A percentile compares a stretch with the other conserved stretches of the same genome.
Evolutionary conservation across 805 yeast genomes (phyloP).

Genomic region (Candida multigemmis): DNA sequence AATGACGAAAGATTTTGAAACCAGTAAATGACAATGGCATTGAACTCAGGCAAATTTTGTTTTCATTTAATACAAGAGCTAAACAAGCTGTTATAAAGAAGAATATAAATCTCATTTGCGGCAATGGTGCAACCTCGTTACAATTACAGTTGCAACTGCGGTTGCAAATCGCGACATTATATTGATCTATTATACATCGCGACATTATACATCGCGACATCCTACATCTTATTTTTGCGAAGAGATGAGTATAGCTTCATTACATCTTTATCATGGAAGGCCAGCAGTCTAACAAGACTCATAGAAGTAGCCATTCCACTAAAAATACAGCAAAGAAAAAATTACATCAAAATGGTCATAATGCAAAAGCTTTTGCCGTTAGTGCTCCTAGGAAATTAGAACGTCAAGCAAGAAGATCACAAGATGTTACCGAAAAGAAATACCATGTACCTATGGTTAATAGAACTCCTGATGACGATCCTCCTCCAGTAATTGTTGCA

Average conservation of each 20-base stretch:
- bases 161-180: not conserved
- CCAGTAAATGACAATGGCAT: slow-evolving; percentile 39
- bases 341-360: slow-evolving; percentile 73
- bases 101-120: not conserved
- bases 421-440: slow-evolving; percentile 74
- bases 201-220: not conserved
- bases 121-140: not conserved
- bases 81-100: not conserved
- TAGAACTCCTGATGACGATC: slow-evolving; percentile 93
- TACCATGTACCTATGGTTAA: slow-evolving; percentile 97
- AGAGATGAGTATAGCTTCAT: slow-evolving; percentile 3
- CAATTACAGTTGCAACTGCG: not conserved
- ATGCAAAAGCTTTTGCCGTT: slow-evolving; percentile 36
- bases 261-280: slow-evolving; percentile 7
- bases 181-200: not conserved
- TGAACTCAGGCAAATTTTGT: slow-evolving; percentile 3
- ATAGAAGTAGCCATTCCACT: slow-evolving; percentile 49
- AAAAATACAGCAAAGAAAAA: slow-evolving; percentile 70
- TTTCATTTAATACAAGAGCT: not conserved
- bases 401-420: slow-evolving; percentile 72
- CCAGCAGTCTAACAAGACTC: slow-evolving; percentile 74
- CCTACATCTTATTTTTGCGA: slow-evolving; percentile 2
- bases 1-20: slow-evolving; percentile 42
- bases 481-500: slow-evolving; percentile 93
- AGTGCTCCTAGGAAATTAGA: slow-evolving; percentile 74